Base-by-base conservation (phyloP, 345 rosid species). In the Turritis glabra region DNA sequence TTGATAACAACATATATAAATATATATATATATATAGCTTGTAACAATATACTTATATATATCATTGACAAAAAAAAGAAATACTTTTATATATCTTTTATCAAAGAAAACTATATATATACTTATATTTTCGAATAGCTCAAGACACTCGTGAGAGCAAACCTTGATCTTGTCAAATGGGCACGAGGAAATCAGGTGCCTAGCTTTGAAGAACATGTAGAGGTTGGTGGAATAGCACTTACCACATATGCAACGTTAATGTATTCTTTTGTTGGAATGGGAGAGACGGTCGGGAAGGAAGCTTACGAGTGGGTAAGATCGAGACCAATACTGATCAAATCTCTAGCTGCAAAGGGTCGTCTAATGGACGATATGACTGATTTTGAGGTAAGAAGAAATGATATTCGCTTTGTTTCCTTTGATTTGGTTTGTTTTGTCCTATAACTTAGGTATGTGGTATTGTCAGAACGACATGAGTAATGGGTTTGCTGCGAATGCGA, bases 401-500 rank as follows among this genome's bases (percentile, higher is more conserved):
- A 22, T 8, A 4, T 64, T n/a, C n/a, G 19, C 11, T 7, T 11
- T 30, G 2, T 61, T 21, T 17, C 2, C 8, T 57, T 60, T 62
- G 8, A 5, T 22, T 38, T 23, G 12, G 7, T 41, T 14, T 8
- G 35, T 1, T 41, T n/a, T 14, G 22, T 41, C 3, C 1, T 25
- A 15, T 63, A 44, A 44, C 38, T 10, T 17, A 10, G 0, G 11
- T 4, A 0, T 57, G 12, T 41, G 30, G 27, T 43, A 33, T 63
- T 10, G 4, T 51, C 4, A 61, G 70, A 84, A 79, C 74, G 76
- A 79, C 81, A 66, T 48, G 63, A 55, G 74, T 19, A 64, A 32
- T 51, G 71, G 71, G 33, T 41, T 35, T 30, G 22, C 64, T 15
- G 33, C 63, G 7, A 62, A 52, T 26, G 64, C 46, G 11, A 18